A percentile compares a stretch with the other conserved stretches of the same genome.
Conservation (phyloP, 2,329 filamentous ascomycete species). For the Curvularia lunata region DNA sequence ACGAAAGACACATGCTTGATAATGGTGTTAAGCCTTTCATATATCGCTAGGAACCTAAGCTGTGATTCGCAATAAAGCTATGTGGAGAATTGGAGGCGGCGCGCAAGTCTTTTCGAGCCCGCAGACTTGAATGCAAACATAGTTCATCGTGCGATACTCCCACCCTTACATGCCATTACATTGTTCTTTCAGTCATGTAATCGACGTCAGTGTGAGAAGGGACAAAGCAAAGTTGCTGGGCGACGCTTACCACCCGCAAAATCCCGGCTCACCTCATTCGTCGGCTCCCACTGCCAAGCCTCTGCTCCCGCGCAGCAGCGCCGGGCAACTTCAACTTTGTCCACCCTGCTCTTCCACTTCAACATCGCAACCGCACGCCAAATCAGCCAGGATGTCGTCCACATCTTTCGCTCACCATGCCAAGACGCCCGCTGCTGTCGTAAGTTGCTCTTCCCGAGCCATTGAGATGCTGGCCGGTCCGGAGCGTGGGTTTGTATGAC, state of each 20-base stretch:
- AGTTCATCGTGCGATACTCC: neutral
- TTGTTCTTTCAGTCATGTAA: neutral
- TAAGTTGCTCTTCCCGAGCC: constrained; percentile 23
- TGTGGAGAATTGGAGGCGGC: neutral
- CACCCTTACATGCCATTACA: neutral
- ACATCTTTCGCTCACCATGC: constrained; percentile 27
- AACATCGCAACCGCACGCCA: constrained; percentile 21
- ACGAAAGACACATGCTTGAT: neutral
- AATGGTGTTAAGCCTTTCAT: neutral
- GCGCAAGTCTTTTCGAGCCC: too few relatives aligned
- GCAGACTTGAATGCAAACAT: too few relatives aligned
- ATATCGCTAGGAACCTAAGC: neutral
- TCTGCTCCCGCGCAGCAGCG: constrained; percentile 6
- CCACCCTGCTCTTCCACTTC: constrained; percentile 14
- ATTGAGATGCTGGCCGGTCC: neutral
- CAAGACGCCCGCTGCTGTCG: constrained; percentile 39
- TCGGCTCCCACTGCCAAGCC: constrained; percentile 17
- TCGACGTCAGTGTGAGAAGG: neutral
- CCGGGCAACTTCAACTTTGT: constrained; percentile 23
- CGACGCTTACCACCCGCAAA: constrained; percentile 34
- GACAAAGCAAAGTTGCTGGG: neutral
- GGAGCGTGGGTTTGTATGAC: constrained; percentile 1
- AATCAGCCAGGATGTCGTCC: constrained; percentile 28
- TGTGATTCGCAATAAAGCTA: neutral
- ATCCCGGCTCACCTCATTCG: constrained; percentile 31